These are phyloP conservation scores for Podaxis rugospora DNA, from an alignment of 768 basidiomycete species.

Conservation along the genomic window DNA sequence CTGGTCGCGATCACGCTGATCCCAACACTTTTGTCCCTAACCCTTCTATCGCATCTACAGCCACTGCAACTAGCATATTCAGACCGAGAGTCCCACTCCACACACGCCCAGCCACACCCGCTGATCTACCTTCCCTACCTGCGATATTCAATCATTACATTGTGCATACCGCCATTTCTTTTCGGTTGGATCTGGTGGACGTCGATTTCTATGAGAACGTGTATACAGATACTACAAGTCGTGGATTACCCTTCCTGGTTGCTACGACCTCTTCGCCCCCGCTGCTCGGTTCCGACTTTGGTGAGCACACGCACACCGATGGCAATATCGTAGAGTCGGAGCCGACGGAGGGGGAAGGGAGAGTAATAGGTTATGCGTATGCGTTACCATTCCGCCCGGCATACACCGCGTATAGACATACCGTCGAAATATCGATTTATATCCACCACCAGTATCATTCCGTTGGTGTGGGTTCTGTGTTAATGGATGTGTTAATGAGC, in stretches of 20 bases:
- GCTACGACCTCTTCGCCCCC: background rate
- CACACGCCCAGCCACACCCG: conserved; percentile 10
- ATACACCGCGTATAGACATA: conserved; percentile 19
- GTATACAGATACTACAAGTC: background rate
- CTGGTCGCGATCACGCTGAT: too few relatives aligned
- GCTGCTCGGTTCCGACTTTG: too few relatives aligned
- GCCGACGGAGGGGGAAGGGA: background rate
- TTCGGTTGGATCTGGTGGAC: conserved; percentile 15
- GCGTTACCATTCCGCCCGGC: conserved; percentile 15
- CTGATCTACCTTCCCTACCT: conserved; percentile 16
- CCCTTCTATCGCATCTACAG: background rate
- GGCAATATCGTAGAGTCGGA: background rate
- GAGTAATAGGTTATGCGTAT: conserved; percentile 17
- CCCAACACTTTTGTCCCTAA: background rate
- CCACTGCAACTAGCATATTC: background rate
- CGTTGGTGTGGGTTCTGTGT: conserved; percentile 12
- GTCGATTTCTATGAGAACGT: conserved; percentile 3
- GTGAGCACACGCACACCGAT: too few relatives aligned
- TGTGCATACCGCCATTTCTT: conserved; percentile 15
- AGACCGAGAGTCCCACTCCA: background rate
- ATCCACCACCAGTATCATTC: conserved; percentile 13
- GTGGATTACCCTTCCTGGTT: background rate
- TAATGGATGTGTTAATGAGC: conserved; percentile 11
- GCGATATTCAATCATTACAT: conserved; percentile 20
- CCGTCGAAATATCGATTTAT: conserved; percentile 19